Conservation (phyloP, 345 rosid species). For the Streptanthus diversifolius region DNA sequence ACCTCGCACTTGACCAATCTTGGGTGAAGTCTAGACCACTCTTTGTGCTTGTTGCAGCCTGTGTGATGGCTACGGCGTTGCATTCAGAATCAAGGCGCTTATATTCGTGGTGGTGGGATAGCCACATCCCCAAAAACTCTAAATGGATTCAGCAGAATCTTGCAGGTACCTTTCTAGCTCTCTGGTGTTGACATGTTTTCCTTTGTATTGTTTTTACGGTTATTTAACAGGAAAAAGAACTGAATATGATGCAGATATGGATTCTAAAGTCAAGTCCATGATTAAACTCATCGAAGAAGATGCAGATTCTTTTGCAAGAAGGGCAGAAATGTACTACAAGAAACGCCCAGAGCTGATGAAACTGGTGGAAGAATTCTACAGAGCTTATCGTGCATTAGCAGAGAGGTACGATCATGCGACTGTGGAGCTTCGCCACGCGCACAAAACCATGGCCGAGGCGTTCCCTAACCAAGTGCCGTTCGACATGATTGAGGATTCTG, state of each 20-base stretch:
- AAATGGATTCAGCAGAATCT: constrained; percentile 99
- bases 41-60: constrained; percentile 44
- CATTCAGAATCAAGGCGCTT: constrained; percentile 60
- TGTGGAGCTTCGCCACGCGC: constrained; percentile 84
- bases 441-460: constrained; percentile 84
- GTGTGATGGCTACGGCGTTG: constrained; percentile 61
- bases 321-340: constrained; percentile 99
- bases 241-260: constrained; percentile 64
- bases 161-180: constrained; percentile 49
- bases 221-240: background rate
- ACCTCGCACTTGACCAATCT: constrained; percentile 44
- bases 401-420: constrained; percentile 97
- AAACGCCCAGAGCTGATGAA: constrained; percentile 98
- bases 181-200: background rate
- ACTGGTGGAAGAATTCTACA: constrained; percentile 92
- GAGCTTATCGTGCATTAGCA: constrained; percentile 96
- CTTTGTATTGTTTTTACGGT: background rate
- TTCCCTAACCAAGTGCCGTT: constrained; percentile 83
- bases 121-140: constrained; percentile 97
- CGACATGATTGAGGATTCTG: constrained; percentile 55
- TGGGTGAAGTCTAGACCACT: constrained; percentile 61
- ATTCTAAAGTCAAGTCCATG: constrained; percentile 84
- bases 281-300: constrained; percentile 97
- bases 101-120: constrained; percentile 99
- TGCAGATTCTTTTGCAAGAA: constrained; percentile 98